These are phyloP conservation scores for Wickerhamomyces hampshirensis DNA, from an alignment of 805 yeast genomes.

Conservation along the genomic window DNA sequence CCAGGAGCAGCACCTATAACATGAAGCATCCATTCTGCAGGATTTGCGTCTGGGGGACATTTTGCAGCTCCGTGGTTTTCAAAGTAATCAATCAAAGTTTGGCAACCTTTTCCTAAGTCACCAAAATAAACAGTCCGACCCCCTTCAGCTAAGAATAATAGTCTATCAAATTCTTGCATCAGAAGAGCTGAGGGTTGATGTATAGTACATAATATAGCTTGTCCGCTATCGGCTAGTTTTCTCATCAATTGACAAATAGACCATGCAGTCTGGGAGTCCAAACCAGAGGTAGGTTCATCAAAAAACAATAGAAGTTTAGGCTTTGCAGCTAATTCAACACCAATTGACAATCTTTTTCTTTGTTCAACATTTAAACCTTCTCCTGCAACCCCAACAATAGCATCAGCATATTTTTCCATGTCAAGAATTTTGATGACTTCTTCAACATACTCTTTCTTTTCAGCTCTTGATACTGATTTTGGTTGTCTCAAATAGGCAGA, in stretches of 20 bases:
- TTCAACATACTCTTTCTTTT: conserved; percentile 63
- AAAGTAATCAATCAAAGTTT: conserved; percentile 57
- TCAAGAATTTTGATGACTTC: conserved; percentile 58
- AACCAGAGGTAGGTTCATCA: conserved; percentile 68
- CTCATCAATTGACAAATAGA: conserved; percentile 57
- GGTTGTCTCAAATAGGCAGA: conserved; percentile 70
- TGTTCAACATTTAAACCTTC: conserved; percentile 64
- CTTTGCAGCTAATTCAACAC: conserved; percentile 63
- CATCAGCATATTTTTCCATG: conserved; percentile 63
- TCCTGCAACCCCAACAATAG: conserved; percentile 71
- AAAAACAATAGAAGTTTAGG: conserved; percentile 56
- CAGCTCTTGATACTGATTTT: conserved; percentile 39
- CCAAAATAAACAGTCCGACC: conserved; percentile 77
- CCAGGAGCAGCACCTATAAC: conserved; percentile 84
- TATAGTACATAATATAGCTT: conserved; percentile 68
- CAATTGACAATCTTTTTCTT: conserved; percentile 61
- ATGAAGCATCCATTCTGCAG: conserved; percentile 91
- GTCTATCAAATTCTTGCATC: conserved; percentile 72
- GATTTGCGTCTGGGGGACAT: conserved; percentile 70
- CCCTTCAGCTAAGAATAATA: conserved; percentile 64
- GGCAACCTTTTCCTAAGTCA: conserved; percentile 57
- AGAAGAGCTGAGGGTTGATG: conserved; percentile 84
- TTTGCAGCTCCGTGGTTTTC: conserved; percentile 58
- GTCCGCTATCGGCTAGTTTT: conserved; percentile 54
- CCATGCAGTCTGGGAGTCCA: conserved; percentile 68